A percentile compares a stretch with the other conserved stretches of the same genome.
Conservation (phyloP, 257 asterid species). For the Gentiana straminea region DNA sequence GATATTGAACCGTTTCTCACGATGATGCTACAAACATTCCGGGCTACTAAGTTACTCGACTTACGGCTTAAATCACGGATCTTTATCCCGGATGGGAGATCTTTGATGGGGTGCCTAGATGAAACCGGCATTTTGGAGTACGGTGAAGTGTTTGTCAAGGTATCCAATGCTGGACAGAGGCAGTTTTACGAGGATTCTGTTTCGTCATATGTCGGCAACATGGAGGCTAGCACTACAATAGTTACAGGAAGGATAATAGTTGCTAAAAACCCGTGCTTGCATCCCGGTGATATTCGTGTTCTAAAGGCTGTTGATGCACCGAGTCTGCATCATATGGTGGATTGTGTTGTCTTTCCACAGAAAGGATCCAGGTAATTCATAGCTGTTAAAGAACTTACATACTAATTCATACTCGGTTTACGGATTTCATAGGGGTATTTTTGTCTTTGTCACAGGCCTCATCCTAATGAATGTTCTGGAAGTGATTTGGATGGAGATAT, state of each 20-base stretch:
- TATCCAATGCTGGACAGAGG: conserved; percentile 32
- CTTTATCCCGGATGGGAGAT: conserved; percentile 55
- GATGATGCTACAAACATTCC: conserved; percentile 77
- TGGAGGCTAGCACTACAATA: conserved; percentile 13
- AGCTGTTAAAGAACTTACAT: not conserved
- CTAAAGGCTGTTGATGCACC: conserved; percentile 51
- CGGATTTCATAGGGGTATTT: not conserved
- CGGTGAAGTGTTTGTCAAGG: conserved; percentile 79
- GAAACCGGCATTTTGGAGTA: conserved; percentile 67
- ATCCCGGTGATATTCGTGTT: conserved; percentile 93
- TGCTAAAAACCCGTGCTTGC: conserved; percentile 94
- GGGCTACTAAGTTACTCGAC: conserved; percentile 63
- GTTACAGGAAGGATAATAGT: conserved; percentile 49
- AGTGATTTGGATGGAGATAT: conserved; percentile 95
- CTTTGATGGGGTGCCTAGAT: conserved; percentile 92
- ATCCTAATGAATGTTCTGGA: conserved; percentile 97
- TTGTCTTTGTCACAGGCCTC: conserved; percentile 47
- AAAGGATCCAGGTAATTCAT: conserved; percentile 55
- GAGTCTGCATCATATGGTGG: conserved; percentile 71
- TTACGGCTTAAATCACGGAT: conserved; percentile 52
- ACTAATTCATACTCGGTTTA: no score
- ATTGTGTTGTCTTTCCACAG: conserved; percentile 78
- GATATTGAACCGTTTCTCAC: conserved; percentile 73
- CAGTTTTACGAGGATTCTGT: conserved; percentile 21
- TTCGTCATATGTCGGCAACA: conserved; percentile 8